Conservation (phyloP, 2,329 filamentous ascomycete genomes). For the Stagonosporopsis vannaccii region DNA sequence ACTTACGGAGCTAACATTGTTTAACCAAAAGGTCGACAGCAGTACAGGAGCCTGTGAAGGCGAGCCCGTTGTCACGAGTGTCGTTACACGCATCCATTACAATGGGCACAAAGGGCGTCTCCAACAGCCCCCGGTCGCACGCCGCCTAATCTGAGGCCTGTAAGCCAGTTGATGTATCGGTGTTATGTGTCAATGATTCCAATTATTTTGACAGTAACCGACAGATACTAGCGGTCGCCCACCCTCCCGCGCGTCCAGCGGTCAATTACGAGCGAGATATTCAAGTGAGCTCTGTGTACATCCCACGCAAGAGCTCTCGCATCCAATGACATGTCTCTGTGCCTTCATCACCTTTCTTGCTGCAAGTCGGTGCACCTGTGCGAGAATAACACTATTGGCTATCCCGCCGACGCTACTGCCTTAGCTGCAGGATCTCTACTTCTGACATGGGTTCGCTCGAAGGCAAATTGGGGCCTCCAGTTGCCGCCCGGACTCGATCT, state of each 20-base stretch:
- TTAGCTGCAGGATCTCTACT: conserved; percentile 23
- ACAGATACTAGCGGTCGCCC: conserved; percentile 2
- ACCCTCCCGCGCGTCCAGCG: conserved; percentile 14
- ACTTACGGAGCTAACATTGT: conserved; percentile 3
- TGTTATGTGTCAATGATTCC: conserved; percentile 11
- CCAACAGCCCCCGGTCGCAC: conserved; percentile 7
- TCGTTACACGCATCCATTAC: conserved; percentile 22
- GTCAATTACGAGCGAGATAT: conserved; percentile 21
- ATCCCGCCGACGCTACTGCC: conserved; percentile 14
- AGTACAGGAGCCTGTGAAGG: background rate
- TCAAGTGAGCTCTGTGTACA: conserved; percentile 13
- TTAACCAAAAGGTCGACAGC: background rate
- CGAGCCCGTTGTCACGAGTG: conserved; percentile 14
- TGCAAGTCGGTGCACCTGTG: conserved; percentile 4
- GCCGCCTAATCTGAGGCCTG: conserved; percentile 3
- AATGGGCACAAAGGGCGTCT: conserved; percentile 4
- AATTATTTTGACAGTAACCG: background rate
- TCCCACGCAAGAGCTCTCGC: conserved; percentile 2
- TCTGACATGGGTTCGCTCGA: conserved; percentile 6
- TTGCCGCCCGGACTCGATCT: conserved; percentile 19
- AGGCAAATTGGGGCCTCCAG: conserved; percentile 13
- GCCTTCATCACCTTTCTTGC: conserved; percentile 4
- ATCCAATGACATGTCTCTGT: conserved; percentile 17
- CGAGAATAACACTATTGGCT: conserved; percentile 2
- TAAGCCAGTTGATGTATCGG: conserved; percentile 10